phyloP scores from a whole-genome alignment of 2,329 filamentous ascomycete genomes.

The Penicillium sp. region DNA sequence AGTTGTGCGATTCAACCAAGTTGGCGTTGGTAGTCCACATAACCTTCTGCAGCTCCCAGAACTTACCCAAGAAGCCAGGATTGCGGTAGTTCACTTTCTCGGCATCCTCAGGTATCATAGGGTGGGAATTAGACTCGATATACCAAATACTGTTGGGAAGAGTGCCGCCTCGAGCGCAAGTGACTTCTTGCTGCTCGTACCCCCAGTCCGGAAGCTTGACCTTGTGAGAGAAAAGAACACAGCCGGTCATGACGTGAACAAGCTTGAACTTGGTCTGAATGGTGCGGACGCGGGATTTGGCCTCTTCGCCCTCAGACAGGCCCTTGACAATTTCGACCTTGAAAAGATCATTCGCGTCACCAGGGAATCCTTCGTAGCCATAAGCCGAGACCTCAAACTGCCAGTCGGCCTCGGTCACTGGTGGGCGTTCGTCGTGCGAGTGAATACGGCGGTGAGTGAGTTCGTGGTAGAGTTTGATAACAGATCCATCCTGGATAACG shows the following conservation, averaged over 20 bases:
- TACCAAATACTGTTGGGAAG: slow-evolving; percentile 98
- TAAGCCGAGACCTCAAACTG: slow-evolving; percentile 97
- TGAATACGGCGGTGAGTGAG: slow-evolving; percentile 87
- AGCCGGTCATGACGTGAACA: slow-evolving; percentile 95
- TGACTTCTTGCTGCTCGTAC: slow-evolving; percentile 98
- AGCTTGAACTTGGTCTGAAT: slow-evolving; percentile 97
- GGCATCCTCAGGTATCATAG: slow-evolving; percentile 70
- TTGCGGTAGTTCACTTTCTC: slow-evolving; percentile 97
- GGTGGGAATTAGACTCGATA: slow-evolving; percentile 87
- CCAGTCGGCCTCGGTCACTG: slow-evolving; percentile 87
- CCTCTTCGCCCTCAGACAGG: slow-evolving; percentile 75
- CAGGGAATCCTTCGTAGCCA: slow-evolving; percentile 94
- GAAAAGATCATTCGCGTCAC: slow-evolving; percentile 96
- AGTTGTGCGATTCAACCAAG: slow-evolving; percentile 92
- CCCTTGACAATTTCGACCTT: slow-evolving; percentile 91
- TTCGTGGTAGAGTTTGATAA: slow-evolving; percentile 82
- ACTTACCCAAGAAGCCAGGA: slow-evolving; percentile 96
- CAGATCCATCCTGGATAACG: slow-evolving; percentile 77
- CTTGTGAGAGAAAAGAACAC: slow-evolving; percentile 96
- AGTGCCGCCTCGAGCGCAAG: slow-evolving; percentile 87
- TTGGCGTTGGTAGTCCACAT: slow-evolving; percentile 99
- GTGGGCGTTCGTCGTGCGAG: slow-evolving; percentile 87
- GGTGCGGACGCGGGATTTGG: slow-evolving; percentile 84
- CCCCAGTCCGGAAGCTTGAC: slow-evolving; percentile 98
- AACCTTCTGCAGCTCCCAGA: slow-evolving; percentile 94